phyloP scores from a whole-genome alignment of 495 filamentous ascomycete genomes.

The Podospora fimiseda region DNA sequence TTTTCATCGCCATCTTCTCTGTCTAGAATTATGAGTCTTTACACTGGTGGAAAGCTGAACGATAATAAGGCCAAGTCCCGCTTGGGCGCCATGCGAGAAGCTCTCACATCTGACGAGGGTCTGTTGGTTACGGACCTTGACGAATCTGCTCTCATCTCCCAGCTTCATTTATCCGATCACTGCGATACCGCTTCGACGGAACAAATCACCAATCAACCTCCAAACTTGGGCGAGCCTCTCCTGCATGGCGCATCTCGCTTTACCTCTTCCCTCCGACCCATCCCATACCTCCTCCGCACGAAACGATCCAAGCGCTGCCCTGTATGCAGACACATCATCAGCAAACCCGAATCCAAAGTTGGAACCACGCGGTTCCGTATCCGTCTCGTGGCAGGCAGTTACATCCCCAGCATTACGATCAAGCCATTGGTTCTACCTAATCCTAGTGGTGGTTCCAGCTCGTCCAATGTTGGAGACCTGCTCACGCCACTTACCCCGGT shows the following conservation, averaged over 20 bases:
- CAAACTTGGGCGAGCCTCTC: conserved; percentile 31
- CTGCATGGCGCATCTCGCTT: conserved; percentile 51
- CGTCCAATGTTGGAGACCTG: conserved; percentile 15
- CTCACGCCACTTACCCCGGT: conserved; percentile 63
- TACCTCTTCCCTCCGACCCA: conserved; percentile 63
- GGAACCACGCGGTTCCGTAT: conserved; percentile 81
- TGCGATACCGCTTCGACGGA: conserved; percentile 32
- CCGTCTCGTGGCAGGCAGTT: conserved; percentile 77
- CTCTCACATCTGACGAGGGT: conserved; percentile 60
- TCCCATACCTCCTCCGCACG: conserved; percentile 74
- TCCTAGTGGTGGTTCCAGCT: conserved; percentile 7
- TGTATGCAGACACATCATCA: conserved; percentile 88
- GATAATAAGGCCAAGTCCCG: conserved; percentile 65
- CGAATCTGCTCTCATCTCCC: conserved; percentile 45
- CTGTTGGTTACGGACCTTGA: conserved; percentile 48
- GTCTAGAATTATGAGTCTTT: conserved; percentile 85
- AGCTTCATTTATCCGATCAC: conserved; percentile 39
- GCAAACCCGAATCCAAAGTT: conserved; percentile 88
- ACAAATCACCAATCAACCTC: conserved; percentile 35
- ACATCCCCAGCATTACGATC: conserved; percentile 74
- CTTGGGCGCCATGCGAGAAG: conserved; percentile 70
- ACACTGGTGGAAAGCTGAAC: conserved; percentile 56
- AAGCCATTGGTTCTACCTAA: conserved; percentile 52
- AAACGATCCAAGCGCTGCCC: conserved; percentile 91
- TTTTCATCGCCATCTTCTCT: conserved; percentile 74